Base-by-base conservation (phyloP, 805 yeast genomes). In the Cyberlindnera americana region DNA sequence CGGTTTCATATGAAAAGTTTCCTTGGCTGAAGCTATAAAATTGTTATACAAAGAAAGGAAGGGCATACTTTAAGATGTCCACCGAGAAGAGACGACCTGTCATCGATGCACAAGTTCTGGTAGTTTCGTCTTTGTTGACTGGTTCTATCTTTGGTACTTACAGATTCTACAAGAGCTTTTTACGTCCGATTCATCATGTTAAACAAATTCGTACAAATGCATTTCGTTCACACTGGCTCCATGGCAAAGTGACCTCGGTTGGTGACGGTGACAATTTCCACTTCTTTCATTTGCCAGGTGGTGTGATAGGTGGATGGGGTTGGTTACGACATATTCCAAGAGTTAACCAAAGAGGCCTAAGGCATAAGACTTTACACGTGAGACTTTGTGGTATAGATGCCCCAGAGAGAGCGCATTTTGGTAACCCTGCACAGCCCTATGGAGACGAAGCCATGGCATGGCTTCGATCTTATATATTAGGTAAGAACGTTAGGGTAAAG, bases 231-330 rank as follows among this genome's bases (percentile, higher is more conserved):
- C 60, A 71, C 23, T 71, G 73, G 52, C 47, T 81, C 5, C 65
- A 67, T 26, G 98, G 98, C 0, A 71, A 71, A 44, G 96, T 90
- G 4, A 84, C 95, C 0, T 69, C 93, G 2, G 98, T 90, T 0
- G 96, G 96, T 0, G 98, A 90, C 60, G 96, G 95, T 13, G 99
- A 93, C 59, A 91, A 91, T 60, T 91, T 93, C 62, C 84, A 90
- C 44, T 77, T 93, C 48, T 93, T 71, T 56, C 99, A 93, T 59
- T 79, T 95, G 0, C 99, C 99, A 0, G 98, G 98, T 4, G 98
- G 99, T 0, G 45, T 71, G 0, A 53, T 81, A 2, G 77, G 83
- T 3, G 99, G 99, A 0, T 93, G 99, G 99, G 90, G 95, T 11
- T 86, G 95, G 95, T 56, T 86, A 18, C 66, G 99, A 24, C 49